Conservation (phyloP, 495 filamentous ascomycete genomes). For the Talaromyces ruber region DNA sequence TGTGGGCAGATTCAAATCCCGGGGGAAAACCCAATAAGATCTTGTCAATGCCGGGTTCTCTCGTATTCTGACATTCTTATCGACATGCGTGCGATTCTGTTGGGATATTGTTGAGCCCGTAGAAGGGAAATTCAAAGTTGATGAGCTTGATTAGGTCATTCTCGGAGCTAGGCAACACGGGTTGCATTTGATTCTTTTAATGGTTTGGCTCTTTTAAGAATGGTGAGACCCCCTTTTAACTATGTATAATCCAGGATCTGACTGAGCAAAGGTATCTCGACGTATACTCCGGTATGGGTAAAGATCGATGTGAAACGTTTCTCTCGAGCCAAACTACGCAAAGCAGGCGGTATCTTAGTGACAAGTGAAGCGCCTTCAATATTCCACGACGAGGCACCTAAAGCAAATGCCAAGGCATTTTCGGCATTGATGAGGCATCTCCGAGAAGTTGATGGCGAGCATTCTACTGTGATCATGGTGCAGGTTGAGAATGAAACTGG, state of each 20-base stretch:
- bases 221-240: conserved; percentile 13
- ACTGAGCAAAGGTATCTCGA: conserved; percentile 16
- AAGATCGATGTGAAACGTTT: conserved; percentile 35
- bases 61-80: neutral
- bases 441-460: conserved; percentile 26
- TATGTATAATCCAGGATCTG: neutral
- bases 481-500: conserved; percentile 43
- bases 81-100: conserved; percentile 15
- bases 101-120: conserved; percentile 42
- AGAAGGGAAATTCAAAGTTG: conserved; percentile 37
- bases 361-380: conserved; percentile 25
- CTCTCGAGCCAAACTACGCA: conserved; percentile 25
- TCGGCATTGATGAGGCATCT: conserved; percentile 26
- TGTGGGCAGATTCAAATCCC: neutral
- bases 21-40: neutral
- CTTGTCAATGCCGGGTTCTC: neutral
- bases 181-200: conserved; percentile 34
- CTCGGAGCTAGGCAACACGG: conserved; percentile 27
- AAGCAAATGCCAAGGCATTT: conserved; percentile 31
- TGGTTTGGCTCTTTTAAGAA: conserved; percentile 48
- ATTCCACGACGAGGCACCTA: conserved; percentile 24
- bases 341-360: conserved; percentile 18
- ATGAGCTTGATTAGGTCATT: conserved; percentile 34
- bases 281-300: conserved; percentile 35
- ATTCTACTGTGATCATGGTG: conserved; percentile 41